These are phyloP conservation scores for Suillus spraguei DNA, from an alignment of 768 basidiomycete species.

Conservation along the genomic window DNA sequence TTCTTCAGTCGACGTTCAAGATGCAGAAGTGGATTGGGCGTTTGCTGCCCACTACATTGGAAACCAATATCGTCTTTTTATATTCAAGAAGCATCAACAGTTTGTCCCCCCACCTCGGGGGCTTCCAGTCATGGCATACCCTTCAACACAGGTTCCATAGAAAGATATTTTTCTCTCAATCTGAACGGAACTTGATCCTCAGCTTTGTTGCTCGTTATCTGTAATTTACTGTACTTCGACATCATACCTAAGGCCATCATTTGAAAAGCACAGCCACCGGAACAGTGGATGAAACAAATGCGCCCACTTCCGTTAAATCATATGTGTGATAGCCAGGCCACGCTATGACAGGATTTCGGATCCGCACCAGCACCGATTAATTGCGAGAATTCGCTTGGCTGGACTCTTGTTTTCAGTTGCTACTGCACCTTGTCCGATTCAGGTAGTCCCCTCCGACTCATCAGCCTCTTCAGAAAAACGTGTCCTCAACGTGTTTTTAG, in stretches of 20 bases:
- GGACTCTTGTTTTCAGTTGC: conserved; percentile 10
- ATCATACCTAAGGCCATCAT: background rate
- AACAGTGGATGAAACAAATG: background rate
- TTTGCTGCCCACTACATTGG: conserved; percentile 31
- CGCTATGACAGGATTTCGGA: conserved; percentile 4
- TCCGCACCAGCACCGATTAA: conserved; percentile 6
- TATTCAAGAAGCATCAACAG: conserved; percentile 34
- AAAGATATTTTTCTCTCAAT: background rate
- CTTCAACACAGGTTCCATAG: conserved; percentile 9
- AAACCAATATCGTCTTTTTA: conserved; percentile 31
- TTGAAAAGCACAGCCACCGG: conserved; percentile 1
- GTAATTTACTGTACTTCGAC: conserved; percentile 7
- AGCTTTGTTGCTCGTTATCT: conserved; percentile 4
- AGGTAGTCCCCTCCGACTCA: conserved; percentile 21
- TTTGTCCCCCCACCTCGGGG: conserved; percentile 17
- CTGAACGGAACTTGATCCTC: background rate
- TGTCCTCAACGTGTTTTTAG: conserved; percentile 31
- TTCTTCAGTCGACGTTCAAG: conserved; percentile 20
- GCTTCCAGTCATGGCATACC: conserved; percentile 1
- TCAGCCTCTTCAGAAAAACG: conserved; percentile 28
- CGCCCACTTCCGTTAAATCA: conserved; percentile 4
- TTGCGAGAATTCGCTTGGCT: background rate
- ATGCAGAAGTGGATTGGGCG: conserved; percentile 32
- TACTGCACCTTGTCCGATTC: conserved; percentile 24
- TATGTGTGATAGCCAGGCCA: background rate